A percentile compares a stretch with the other conserved stretches of the same genome.
Conservation (phyloP, 2,329 filamentous ascomycete genomes). For the Monosporascus cannonballus region DNA sequence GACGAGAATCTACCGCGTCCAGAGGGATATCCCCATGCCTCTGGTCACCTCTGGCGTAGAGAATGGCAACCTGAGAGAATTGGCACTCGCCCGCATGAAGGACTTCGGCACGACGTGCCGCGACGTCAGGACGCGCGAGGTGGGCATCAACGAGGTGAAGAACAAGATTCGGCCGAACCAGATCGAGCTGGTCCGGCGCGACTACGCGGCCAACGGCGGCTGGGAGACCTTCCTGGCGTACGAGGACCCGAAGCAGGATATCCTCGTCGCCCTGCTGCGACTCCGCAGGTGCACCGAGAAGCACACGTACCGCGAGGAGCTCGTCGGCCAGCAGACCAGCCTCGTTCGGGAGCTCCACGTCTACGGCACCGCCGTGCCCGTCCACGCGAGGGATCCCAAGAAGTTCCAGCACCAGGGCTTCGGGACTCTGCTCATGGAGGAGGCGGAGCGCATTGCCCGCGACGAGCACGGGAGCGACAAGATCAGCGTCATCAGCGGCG, state of each 20-base stretch:
- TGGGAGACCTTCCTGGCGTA: slow-evolving; percentile 99
- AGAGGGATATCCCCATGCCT: slow-evolving; percentile 99
- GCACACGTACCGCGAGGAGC: slow-evolving; percentile 86
- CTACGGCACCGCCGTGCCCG: slow-evolving; percentile 94
- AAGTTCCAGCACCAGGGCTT: slow-evolving; percentile 99
- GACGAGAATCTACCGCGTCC: slow-evolving; percentile 97
- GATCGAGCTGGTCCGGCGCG: slow-evolving; percentile 87
- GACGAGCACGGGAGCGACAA: slow-evolving; percentile 92
- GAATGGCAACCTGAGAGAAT: slow-evolving; percentile 90
- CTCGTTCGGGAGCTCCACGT: slow-evolving; percentile 93
- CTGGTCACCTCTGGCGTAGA: slow-evolving; percentile 97
- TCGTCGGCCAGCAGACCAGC: slow-evolving; percentile 80
- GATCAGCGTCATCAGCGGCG: slow-evolving; percentile 96
- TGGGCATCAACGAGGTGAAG: slow-evolving; percentile 98
- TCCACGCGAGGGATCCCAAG: slow-evolving; percentile 87
- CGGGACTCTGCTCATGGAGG: slow-evolving; percentile 93
- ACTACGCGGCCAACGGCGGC: slow-evolving; percentile 91
- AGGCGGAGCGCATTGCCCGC: slow-evolving; percentile 89
- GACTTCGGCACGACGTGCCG: slow-evolving; percentile 97
- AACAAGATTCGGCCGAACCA: slow-evolving; percentile 96
- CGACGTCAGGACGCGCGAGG: slow-evolving; percentile 91
- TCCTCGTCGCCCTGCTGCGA: slow-evolving; percentile 83
- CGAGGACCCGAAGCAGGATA: slow-evolving; percentile 97
- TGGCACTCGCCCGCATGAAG: slow-evolving; percentile 96
- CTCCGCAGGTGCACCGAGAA: slow-evolving; percentile 85